Evolutionary conservation across 2,329 filamentous ascomycete genomes (phyloP).

Genomic region (Pseudogymnoascus sp.): DNA sequence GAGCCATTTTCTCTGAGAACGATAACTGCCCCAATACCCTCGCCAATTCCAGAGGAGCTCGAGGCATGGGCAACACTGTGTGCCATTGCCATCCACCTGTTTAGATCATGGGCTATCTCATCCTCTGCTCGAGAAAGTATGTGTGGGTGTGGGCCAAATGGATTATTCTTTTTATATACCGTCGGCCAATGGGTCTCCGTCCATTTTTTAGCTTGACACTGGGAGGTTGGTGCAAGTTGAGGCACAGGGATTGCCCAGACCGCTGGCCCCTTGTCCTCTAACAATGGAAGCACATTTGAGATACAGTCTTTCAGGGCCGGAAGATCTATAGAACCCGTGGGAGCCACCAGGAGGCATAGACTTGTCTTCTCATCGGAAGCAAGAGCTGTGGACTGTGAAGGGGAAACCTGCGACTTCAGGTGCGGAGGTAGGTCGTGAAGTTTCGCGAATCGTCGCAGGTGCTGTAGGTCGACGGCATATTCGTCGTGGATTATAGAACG

Average conservation of each 20-base stretch:
- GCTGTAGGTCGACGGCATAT: conserved; percentile 56
- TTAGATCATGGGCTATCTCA: conserved; percentile 57
- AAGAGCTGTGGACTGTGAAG: background rate
- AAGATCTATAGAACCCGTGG: conserved; percentile 42
- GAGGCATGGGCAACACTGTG: conserved; percentile 54
- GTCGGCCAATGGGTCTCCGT: conserved; percentile 73
- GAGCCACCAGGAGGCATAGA: conserved; percentile 45
- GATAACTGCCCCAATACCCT: conserved; percentile 66
- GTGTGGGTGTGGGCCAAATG: conserved; percentile 74
- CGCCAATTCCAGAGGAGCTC: conserved; percentile 51
- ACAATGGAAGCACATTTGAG: conserved; percentile 14
- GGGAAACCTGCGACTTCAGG: conserved; percentile 13
- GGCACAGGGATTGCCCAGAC: conserved; percentile 62
- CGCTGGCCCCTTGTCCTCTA: conserved; percentile 39
- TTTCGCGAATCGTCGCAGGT: conserved; percentile 72
- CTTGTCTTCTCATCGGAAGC: conserved; percentile 23
- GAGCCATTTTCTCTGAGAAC: conserved; percentile 45
- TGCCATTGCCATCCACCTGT: conserved; percentile 61
- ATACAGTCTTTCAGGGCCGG: conserved; percentile 44
- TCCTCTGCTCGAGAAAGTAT: conserved; percentile 62
- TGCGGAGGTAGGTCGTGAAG: conserved; percentile 54
- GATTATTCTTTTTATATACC: conserved; percentile 80
- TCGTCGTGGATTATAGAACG: conserved; percentile 51
- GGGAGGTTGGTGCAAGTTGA: conserved; percentile 64
- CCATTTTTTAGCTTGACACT: conserved; percentile 68